A percentile compares a stretch with the other conserved stretches of the same genome.
Conservation (phyloP, 768 basidiomycete genomes). For the Leccinum rimulosum region DNA sequence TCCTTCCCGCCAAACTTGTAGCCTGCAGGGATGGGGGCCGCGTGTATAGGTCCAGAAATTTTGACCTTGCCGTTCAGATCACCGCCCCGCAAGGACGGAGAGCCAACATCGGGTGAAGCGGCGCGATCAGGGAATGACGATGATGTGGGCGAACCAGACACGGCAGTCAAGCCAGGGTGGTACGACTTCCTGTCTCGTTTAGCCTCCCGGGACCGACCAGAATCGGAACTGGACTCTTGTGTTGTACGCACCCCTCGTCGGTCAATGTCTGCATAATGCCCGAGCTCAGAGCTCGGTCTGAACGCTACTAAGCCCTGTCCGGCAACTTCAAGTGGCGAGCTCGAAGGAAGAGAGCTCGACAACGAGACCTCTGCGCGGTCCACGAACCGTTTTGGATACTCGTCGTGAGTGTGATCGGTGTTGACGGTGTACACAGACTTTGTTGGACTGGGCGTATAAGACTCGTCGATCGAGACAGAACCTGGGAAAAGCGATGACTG, state of each 20-base stretch:
- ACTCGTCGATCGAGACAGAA: constrained; percentile 22
- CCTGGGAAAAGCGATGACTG: constrained; percentile 38
- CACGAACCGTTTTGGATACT: constrained; percentile 37
- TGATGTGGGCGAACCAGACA: constrained; percentile 46
- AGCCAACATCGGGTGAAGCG: constrained; percentile 48
- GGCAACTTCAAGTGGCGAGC: constrained; percentile 42
- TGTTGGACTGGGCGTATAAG: constrained; percentile 51
- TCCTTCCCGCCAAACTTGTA: constrained; percentile 90
- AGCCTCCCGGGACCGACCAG: constrained; percentile 46
- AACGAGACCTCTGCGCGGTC: constrained; percentile 58
- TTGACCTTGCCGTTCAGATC: constrained; percentile 68
- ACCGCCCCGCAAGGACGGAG: constrained; percentile 48
- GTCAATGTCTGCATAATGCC: constrained; percentile 72
- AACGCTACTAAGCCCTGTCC: constrained; percentile 31
- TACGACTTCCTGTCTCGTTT: constrained; percentile 61
- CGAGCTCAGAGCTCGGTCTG: constrained; percentile 78
- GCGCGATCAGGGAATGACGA: constrained; percentile 35
- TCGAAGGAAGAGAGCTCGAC: constrained; percentile 56
- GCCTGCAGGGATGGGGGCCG: constrained; percentile 80
- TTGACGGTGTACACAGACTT: constrained; percentile 49
- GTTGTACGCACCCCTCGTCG: constrained; percentile 29
- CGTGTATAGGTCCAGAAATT: constrained; percentile 87
- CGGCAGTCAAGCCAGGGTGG: constrained; percentile 53
- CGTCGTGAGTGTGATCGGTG: constrained; percentile 27
- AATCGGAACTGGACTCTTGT: constrained; percentile 50